A percentile compares a stretch with the other conserved stretches of the same genome.
These are phyloP conservation scores for Microcyclosporella mali DNA, from an alignment of 2,329 filamentous ascomycete genomes.

Conservation along the genomic window DNA sequence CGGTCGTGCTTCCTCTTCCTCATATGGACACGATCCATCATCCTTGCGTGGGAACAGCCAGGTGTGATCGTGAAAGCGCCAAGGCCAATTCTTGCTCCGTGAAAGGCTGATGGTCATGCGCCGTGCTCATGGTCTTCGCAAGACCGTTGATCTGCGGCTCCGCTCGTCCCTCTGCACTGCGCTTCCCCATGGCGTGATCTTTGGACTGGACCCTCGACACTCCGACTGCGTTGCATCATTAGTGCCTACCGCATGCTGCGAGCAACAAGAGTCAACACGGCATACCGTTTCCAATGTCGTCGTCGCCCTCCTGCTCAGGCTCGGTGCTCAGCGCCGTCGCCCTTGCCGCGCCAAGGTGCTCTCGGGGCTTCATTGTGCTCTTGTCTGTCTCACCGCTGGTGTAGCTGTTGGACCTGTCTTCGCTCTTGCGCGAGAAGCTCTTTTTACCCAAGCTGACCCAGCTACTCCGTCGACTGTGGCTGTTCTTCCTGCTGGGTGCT, in stretches of 20 bases:
- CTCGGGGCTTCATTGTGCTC: slow-evolving; percentile 11
- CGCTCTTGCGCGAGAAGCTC: slow-evolving; percentile 19
- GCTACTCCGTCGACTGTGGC: slow-evolving; percentile 23
- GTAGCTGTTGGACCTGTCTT: slow-evolving; percentile 15
- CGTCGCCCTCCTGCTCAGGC: slow-evolving; percentile 40
- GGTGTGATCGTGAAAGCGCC: slow-evolving; percentile 38
- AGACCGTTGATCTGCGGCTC: slow-evolving; percentile 19
- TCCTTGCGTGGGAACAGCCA: slow-evolving; percentile 24
- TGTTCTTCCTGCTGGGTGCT: slow-evolving; percentile 35
- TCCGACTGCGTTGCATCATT: slow-evolving; percentile 23
- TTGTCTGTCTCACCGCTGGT: slow-evolving; percentile 18
- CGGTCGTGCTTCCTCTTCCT: not conserved
- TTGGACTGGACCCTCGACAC: slow-evolving; percentile 30
- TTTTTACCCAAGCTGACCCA: slow-evolving; percentile 24
- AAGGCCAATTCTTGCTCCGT: slow-evolving; percentile 41
- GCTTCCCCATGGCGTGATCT: slow-evolving; percentile 14
- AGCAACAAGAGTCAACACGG: slow-evolving; percentile 6
- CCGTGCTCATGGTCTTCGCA: slow-evolving; percentile 17
- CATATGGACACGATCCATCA: not conserved
- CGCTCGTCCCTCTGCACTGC: too few species aligned
- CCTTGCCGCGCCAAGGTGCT: slow-evolving; percentile 18
- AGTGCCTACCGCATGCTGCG: not conserved
- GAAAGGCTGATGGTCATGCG: slow-evolving; percentile 36
- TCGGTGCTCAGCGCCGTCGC: slow-evolving; percentile 30
- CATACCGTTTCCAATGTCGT: slow-evolving; percentile 44